Evolutionary conservation across 352 stramenopile genomes (phyloP), one percentile per base, ranked within the genome.

Genomic region (Globisporangium canariense): DNA sequence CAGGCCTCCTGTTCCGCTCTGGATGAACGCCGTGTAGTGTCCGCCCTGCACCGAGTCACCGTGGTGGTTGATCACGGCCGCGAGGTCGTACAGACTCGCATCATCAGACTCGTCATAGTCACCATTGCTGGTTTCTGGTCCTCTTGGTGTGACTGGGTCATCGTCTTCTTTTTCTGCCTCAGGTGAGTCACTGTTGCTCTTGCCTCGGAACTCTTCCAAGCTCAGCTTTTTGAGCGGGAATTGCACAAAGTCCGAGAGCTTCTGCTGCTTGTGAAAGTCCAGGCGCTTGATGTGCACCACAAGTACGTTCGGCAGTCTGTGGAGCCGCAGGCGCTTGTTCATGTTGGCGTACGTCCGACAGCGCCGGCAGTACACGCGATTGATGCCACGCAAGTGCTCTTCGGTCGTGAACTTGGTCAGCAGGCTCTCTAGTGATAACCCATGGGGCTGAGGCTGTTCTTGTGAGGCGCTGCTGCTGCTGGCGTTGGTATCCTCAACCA

Each of bases 221-320:
- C 78, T 71, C 28, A 78, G 61, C 0, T 77, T 60, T 6, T 64
- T 65, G 11, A 89, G 67, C 1, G 83, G 83, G 47, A 91, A 91
- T 32, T 68, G 45, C 5, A 91, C 81, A 20, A 69, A 71, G n/a
- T 76, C 63, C 30, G 60, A 53, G 34, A 84, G 59, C 63, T 92
- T 92, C 49, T 75, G 75, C 58, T 89, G 79, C 16, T 76, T 76
- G 60, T 80, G 78, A 40, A 88, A 90, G 58, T 91, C 84, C 45
- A 93, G 68, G 38, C 86, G 86, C 38, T 88, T 84, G 34, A 94
- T 78, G 51, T 94, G 86, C 30, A 94, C 65, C 11, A 91, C 81
- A 5, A 94, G 78, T 46, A 90, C 70, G 34, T 89, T 89, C 6
- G 86, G 86, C 1, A 90, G 65, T 22, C 67, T 78, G 49, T 88